Base-by-base conservation (phyloP, 2,329 filamentous ascomycete genomes). In the Coleophoma crateriformis region DNA sequence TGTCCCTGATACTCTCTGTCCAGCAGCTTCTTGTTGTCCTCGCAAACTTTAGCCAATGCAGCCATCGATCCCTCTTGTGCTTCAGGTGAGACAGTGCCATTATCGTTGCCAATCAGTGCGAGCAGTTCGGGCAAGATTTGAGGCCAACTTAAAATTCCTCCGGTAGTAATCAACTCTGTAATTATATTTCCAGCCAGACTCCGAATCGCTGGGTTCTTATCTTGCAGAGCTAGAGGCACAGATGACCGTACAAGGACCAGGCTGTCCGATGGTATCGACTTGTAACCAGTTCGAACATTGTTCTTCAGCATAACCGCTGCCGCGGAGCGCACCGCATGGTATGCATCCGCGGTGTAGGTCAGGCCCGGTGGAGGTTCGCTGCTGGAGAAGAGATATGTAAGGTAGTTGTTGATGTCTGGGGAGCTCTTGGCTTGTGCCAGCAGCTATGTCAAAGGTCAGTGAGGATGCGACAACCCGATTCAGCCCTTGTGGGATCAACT, bases 291-390 rank as follows among this genome's bases (percentile, higher is more conserved):
- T 64, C 82, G 86, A 67, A 97, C 80, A 65, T 95, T 90, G 70
- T 96, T 97, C 74, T 97, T 99, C 58, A 99, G 78, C 82, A 96
- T 94, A 63, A 97, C 84, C 49, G 88, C 91, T 22, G 92, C 91
- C 11, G 92, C 88, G 53, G 88, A 88, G 56, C 94, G 86, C 53
- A 95, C 85, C 46, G 89, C 73, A 67, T 87, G 80, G 72, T 90
- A 85, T 65, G 88, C 75, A 56, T 77, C 64, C 58, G 74, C 63
- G 47, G 76, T 79, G 59, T 81, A 79, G 58, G 74, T 73, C 64
- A 88, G 73, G 55, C 75, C 82, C 50, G 74, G 69, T 43, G 87
- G 81, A 46, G 77, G 73, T 55, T 83, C 77, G 50, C 81, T 67
- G 60, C 81, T 90, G 52, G 88, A 89, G 69, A 95, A 89, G 54